These are phyloP conservation scores for Hypomyces perniciosus DNA, from an alignment of 2,329 filamentous ascomycete species.

Conservation along the genomic window DNA sequence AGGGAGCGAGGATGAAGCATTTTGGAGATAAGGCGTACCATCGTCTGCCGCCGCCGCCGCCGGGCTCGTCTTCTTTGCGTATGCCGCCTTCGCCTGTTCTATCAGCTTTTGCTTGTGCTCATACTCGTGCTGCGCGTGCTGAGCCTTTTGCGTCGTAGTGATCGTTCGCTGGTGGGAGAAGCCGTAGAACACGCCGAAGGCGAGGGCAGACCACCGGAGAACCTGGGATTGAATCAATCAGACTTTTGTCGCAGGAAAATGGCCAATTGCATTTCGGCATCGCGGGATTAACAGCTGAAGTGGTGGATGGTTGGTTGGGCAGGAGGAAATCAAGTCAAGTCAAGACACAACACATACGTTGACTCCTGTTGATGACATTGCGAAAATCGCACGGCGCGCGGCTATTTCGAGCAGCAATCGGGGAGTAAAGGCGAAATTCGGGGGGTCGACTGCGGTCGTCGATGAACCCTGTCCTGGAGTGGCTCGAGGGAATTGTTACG, in stretches of 20 bases:
- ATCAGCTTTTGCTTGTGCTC: slow-evolving; percentile 89
- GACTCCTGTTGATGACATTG: slow-evolving; percentile 64
- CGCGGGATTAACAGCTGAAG: slow-evolving; percentile 6
- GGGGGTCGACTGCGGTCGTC: slow-evolving; percentile 35
- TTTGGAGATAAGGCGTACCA: slow-evolving; percentile 21
- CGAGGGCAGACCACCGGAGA: slow-evolving; percentile 92
- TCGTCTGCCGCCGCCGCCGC: slow-evolving; percentile 28
- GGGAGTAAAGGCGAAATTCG: slow-evolving; percentile 29
- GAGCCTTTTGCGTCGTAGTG: slow-evolving; percentile 61
- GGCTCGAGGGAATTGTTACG: slow-evolving; percentile 35
- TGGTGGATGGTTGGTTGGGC: slow-evolving; percentile 17
- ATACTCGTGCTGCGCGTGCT: slow-evolving; percentile 74
- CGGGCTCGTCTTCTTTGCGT: slow-evolving; percentile 65
- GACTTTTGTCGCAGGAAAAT: slow-evolving; percentile 10
- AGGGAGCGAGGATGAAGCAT: not conserved
- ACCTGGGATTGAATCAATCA: slow-evolving; percentile 56
- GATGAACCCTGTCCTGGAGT: slow-evolving; percentile 38
- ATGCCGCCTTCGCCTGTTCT: slow-evolving; percentile 87
- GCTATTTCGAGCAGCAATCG: slow-evolving; percentile 31
- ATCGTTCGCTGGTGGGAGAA: slow-evolving; percentile 87
- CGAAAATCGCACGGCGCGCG: slow-evolving; percentile 38
- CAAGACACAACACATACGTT: slow-evolving; percentile 46
- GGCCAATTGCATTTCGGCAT: slow-evolving; percentile 8
- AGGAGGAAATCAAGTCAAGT: not conserved
- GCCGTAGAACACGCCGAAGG: slow-evolving; percentile 89